A percentile compares a stretch with the other conserved stretches of the same genome.
Conservation (phyloP, 129 eudicot species). For the Solidago caesia region DNA sequence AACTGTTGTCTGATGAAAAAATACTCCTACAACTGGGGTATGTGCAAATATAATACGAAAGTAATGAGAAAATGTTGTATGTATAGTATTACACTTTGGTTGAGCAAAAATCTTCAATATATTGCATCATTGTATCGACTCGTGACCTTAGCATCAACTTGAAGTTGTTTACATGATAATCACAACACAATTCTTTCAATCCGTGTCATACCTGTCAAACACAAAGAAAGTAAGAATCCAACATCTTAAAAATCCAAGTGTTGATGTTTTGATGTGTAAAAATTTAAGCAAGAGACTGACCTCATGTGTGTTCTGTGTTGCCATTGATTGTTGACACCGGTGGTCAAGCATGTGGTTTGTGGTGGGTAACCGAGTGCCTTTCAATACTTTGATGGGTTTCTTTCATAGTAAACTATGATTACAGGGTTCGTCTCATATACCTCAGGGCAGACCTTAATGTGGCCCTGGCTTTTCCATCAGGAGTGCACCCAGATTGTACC, state of each 20-base stretch:
- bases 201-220: background rate
- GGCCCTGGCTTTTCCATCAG: slow-evolving; percentile 92
- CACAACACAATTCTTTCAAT: slow-evolving; percentile 5
- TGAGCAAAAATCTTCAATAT: slow-evolving; percentile 1
- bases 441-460: slow-evolving; percentile 86
- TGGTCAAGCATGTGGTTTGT: slow-evolving; percentile 1
- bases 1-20: background rate
- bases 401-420: slow-evolving; percentile 21
- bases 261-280: background rate
- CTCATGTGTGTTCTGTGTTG: slow-evolving; percentile 14
- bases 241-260: background rate
- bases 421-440: slow-evolving; percentile 70
- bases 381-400: slow-evolving; percentile 3
- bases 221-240: slow-evolving; percentile 5
- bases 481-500: slow-evolving; percentile 79
- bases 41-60: slow-evolving; percentile 30
- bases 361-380: slow-evolving; percentile 16
- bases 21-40: slow-evolving; percentile 7
- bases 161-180: background rate
- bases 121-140: slow-evolving; percentile 2
- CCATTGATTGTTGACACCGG: slow-evolving; percentile 11
- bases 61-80: background rate
- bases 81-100: background rate
- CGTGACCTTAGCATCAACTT: slow-evolving; percentile 21
- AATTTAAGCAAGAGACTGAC: slow-evolving; percentile 18